Percentiles rank a stretch among this genome's conserved stretches.
phyloP scores from a whole-genome alignment of 768 basidiomycete genomes.

The Paxillus involutus region DNA sequence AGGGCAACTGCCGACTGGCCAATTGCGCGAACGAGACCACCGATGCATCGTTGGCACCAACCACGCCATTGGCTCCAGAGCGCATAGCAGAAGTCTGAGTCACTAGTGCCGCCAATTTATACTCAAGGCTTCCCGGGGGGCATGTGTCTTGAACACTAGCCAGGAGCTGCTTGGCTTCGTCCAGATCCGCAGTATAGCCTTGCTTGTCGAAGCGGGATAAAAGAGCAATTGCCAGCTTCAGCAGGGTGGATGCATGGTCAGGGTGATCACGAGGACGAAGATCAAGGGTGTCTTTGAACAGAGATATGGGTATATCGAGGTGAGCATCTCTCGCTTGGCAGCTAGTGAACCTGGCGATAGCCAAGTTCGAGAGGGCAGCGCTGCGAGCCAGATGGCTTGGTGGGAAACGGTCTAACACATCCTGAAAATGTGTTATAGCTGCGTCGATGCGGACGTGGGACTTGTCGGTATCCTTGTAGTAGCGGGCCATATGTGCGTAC shows the following conservation, averaged over 20 bases:
- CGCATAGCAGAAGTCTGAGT: too few species aligned
- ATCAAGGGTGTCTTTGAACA: neutral
- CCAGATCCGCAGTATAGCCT: too few species aligned
- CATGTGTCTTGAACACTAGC: too few species aligned
- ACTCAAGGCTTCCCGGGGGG: too few species aligned
- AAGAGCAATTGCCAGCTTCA: neutral
- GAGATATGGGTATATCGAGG: neutral
- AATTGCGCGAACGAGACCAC: too few species aligned
- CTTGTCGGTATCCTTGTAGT: neutral
- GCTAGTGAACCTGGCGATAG: neutral
- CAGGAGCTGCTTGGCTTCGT: too few species aligned
- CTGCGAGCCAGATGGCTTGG: slow-evolving; percentile 15
- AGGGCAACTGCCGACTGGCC: too few species aligned
- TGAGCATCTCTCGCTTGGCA: neutral
- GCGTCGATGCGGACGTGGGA: slow-evolving; percentile 18
- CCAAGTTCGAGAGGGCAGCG: slow-evolving; percentile 10
- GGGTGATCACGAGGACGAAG: slow-evolving; percentile 2
- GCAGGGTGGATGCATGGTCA: neutral
- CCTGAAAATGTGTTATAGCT: slow-evolving; percentile 6
- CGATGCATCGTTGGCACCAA: too few species aligned
- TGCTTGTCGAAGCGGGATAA: too few species aligned
- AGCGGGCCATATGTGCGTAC: neutral
- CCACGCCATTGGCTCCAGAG: too few species aligned
- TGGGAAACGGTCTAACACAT: slow-evolving; percentile 6
- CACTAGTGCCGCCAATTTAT: too few species aligned